phyloP scores from a whole-genome alignment of 2,329 filamentous ascomycete species.

The Allantophomopsis cytisporea region DNA sequence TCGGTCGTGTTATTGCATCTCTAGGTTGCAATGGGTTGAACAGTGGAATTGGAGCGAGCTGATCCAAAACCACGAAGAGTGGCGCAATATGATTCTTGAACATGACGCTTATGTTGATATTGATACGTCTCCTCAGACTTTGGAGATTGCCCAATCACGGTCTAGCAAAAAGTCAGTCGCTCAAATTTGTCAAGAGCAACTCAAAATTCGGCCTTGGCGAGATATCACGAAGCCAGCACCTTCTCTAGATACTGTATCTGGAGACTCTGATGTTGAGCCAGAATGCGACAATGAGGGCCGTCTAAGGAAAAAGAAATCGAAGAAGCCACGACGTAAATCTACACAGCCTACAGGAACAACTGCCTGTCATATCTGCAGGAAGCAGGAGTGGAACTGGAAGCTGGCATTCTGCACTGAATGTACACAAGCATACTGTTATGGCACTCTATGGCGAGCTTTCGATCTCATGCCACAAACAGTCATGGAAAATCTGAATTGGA shows the following conservation, averaged over 20 bases:
- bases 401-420: conserved; percentile 73
- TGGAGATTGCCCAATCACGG: conserved; percentile 55
- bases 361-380: conserved; percentile 71
- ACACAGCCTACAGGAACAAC: conserved; percentile 33
- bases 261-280: conserved; percentile 33
- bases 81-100: conserved; percentile 66
- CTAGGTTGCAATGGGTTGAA: conserved; percentile 78
- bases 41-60: conserved; percentile 82
- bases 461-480: conserved; percentile 76
- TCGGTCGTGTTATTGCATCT: conserved; percentile 79
- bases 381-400: conserved; percentile 72
- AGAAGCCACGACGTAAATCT: conserved; percentile 14
- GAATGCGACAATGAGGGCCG: conserved; percentile 52
- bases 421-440: conserved; percentile 74
- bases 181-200: conserved; percentile 86
- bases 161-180: conserved; percentile 68
- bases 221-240: conserved; percentile 43
- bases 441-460: conserved; percentile 82
- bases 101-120: conserved; percentile 56
- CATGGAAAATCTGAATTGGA: conserved; percentile 72
- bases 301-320: conserved; percentile 41
- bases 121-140: conserved; percentile 51
- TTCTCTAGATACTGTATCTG: conserved; percentile 13
- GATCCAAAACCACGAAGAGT: conserved; percentile 63
- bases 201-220: conserved; percentile 66